Conservation (phyloP, 192 early-diverging fungal species). For the Backusella morwellensis region DNA sequence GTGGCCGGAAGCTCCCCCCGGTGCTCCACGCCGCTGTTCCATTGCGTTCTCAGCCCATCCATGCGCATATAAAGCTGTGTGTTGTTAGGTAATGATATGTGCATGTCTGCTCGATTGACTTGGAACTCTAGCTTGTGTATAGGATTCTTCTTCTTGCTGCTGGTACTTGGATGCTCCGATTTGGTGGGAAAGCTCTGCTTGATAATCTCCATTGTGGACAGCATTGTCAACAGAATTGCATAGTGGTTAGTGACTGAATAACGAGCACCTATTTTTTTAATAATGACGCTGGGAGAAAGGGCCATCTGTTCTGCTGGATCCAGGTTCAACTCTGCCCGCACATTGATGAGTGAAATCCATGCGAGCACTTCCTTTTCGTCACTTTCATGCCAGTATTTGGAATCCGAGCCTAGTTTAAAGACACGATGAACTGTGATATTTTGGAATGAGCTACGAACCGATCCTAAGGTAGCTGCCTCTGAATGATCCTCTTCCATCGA, state of each 20-base stretch:
- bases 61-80: constrained; percentile 23
- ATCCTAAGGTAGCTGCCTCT: background rate
- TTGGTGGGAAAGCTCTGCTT: constrained; percentile 2
- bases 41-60: constrained; percentile 18
- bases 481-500: background rate
- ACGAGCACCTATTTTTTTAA: constrained; percentile 18
- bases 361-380: background rate
- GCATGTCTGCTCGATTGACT: constrained; percentile 24
- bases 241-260: constrained; percentile 27
- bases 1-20: constrained; percentile 2
- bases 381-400: background rate
- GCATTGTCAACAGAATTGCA: background rate
- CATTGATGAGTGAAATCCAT: constrained; percentile 4
- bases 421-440: background rate
- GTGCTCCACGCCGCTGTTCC: background rate
- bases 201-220: background rate
- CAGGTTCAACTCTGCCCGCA: background rate
- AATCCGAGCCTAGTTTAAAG: background rate
- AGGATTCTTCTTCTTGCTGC: background rate
- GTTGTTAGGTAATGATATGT: constrained; percentile 14
- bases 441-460: background rate
- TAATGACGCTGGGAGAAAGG: background rate
- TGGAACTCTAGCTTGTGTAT: constrained; percentile 10
- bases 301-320: background rate
- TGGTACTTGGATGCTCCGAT: background rate